Evolutionary conservation across 805 yeast species (phyloP).

Genomic region (Vanderwaltozyma verrucispora): DNA sequence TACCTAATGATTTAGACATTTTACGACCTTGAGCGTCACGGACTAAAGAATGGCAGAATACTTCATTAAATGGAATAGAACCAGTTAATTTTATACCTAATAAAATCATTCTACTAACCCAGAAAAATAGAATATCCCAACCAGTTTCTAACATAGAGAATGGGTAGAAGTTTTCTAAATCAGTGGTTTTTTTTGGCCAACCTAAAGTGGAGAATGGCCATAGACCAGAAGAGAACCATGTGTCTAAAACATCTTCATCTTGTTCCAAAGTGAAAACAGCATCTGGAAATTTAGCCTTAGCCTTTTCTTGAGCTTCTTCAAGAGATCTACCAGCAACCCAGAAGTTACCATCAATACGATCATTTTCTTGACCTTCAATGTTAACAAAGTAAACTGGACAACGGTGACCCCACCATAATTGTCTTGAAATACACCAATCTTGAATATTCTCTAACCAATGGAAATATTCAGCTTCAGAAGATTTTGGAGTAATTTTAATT

Average conservation of each 20-base stretch:
- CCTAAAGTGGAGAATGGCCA: conserved; percentile 98
- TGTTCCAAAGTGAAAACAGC: conserved; percentile 69
- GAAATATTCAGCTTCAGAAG: conserved; percentile 88
- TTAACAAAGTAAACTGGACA: conserved; percentile 89
- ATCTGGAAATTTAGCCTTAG: conserved; percentile 60
- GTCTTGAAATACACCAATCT: conserved; percentile 99
- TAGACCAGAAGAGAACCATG: conserved; percentile 97
- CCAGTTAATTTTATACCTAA: conserved; percentile 87
- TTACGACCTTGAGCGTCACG: conserved; percentile 99
- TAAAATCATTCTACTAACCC: conserved; percentile 96
- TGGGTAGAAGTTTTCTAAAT: conserved; percentile 73
- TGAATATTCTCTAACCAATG: conserved; percentile 93
- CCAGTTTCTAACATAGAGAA: conserved; percentile 95
- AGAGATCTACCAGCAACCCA: conserved; percentile 87
- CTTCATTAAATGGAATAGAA: conserved; percentile 86
- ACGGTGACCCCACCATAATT: conserved; percentile 95
- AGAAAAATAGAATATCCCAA: conserved; percentile 98
- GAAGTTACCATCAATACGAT: conserved; percentile 49
- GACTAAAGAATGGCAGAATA: conserved; percentile 95
- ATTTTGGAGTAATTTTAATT: conserved; percentile 72
- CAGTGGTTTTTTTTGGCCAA: conserved; percentile 79
- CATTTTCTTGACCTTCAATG: conserved; percentile 62
- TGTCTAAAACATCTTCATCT: conserved; percentile 96
- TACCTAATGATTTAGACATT: conserved; percentile 97
- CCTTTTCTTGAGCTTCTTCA: conserved; percentile 81